Base-by-base conservation (phyloP, 2,329 filamentous ascomycete genomes). In the Colletotrichum truncatum region DNA sequence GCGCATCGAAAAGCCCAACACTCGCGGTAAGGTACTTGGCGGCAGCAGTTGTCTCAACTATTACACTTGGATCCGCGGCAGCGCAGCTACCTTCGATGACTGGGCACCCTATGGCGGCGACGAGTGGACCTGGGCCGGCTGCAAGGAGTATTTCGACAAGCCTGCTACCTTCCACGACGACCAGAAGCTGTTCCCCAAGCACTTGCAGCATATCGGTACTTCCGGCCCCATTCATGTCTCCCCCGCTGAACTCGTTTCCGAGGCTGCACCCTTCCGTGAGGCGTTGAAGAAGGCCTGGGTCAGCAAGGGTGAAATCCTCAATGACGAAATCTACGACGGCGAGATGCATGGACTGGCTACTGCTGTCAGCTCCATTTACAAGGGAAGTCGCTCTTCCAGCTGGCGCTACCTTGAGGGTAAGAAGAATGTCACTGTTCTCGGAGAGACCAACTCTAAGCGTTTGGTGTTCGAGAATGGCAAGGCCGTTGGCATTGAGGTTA, bases 81-180 rank as follows among this genome's bases (percentile, higher is more conserved):
- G 81, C 60, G 82, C 83, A 57, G 79, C 80, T 3, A 89, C 87
- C 0, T 90, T 87, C 69, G 85, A 94, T 72, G 89, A 90, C 18
- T 86, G 91, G 81, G 88, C 88, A n/a, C 91, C 92, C 75, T 86
- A 85, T 32, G 91, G 91, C 51, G 92, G 92, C 6, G 87, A 92
- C 69, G 81, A 85, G 49, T 91, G 88, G 88, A 88, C 77, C 0
- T 89, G 85, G 84, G 80, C 87, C 2, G 77, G 73, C 8, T 76
- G 79, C 38, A 76, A 81, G 3, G 76, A 80, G 7, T 89, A 88
- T 68, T 76, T 89, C 6, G 79, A 81, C 67, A 88, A 66, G 58
- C 58, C 64, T 16, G 84, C 80, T 0, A 87, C 81, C 16, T 89
- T 88, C 72, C 83, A 87, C 67, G 86, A 89, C 59, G 85, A 89